phyloP scores from a whole-genome alignment of 108 stramenopile genomes.

The Parietichytrium sp. region DNA sequence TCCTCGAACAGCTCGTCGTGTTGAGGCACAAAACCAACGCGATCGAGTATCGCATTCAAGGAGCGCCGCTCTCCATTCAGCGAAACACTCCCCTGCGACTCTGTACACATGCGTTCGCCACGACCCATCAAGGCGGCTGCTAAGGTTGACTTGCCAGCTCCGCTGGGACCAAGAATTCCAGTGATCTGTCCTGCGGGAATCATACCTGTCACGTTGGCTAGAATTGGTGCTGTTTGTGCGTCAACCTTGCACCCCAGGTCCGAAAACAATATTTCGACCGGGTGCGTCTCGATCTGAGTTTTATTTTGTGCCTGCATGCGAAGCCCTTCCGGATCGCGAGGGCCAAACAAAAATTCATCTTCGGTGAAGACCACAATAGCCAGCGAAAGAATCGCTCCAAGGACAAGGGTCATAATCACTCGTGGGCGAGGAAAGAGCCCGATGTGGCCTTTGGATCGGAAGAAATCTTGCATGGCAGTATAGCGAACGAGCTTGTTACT shows the following conservation, averaged over 20 bases:
- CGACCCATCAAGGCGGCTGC: not conserved
- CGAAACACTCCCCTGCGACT: slow-evolving; percentile 41
- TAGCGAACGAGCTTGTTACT: not conserved
- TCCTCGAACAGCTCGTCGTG: slow-evolving; percentile 71
- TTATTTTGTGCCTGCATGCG: not conserved
- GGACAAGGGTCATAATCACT: not conserved
- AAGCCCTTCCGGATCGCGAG: no score
- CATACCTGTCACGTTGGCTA: not conserved
- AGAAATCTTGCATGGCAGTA: slow-evolving; percentile 15
- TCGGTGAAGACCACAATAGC: not conserved
- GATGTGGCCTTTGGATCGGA: slow-evolving; percentile 15
- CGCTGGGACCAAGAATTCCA: slow-evolving; percentile 29
- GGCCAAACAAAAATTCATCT: slow-evolving; percentile 19
- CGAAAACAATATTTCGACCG: not conserved
- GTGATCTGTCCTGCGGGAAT: slow-evolving; percentile 20
- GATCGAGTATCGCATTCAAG: slow-evolving; percentile 42
- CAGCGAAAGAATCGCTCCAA: not conserved
- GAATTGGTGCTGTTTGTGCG: not conserved
- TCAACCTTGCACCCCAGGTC: not conserved
- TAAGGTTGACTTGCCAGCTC: slow-evolving; percentile 34
- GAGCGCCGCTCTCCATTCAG: slow-evolving; percentile 56
- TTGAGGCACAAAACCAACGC: slow-evolving; percentile 68
- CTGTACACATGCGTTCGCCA: not conserved
- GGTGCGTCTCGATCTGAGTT: not conserved
- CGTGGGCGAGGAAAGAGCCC: not conserved